Conservation (phyloP, 345 rosid species). For the Nephelium lappaceum region DNA sequence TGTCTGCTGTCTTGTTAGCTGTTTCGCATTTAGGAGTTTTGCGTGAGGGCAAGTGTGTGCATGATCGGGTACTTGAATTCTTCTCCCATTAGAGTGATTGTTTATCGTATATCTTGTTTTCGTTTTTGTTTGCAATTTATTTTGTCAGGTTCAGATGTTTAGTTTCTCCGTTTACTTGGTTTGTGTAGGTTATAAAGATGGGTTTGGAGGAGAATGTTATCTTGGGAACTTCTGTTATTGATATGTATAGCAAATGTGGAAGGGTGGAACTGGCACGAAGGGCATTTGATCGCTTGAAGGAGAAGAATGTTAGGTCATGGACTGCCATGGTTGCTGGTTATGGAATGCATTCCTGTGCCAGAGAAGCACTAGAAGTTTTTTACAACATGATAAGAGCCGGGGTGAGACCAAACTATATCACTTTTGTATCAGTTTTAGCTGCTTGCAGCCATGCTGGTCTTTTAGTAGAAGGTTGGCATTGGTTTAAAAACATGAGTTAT, state of each 20-base stretch:
- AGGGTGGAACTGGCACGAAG: slow-evolving; percentile 67
- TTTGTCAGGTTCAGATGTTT: slow-evolving; percentile 2
- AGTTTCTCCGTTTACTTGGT: slow-evolving; percentile 9
- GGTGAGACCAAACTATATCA: slow-evolving; percentile 75
- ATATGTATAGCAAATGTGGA: slow-evolving; percentile 94
- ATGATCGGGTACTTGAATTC: slow-evolving; percentile 61
- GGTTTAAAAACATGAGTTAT: slow-evolving; percentile 65
- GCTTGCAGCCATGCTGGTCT: slow-evolving; percentile 90
- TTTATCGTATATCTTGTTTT: background rate
- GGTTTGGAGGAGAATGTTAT: slow-evolving; percentile 62
- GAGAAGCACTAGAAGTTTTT: slow-evolving; percentile 73
- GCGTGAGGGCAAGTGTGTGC: slow-evolving; percentile 66
- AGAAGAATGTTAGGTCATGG: slow-evolving; percentile 85
- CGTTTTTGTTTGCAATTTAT: background rate
- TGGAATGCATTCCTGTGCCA: slow-evolving; percentile 81
- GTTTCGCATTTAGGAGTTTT: slow-evolving; percentile 71
- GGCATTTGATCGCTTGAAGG: slow-evolving; percentile 62
- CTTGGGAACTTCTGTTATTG: slow-evolving; percentile 70
- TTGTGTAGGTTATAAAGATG: slow-evolving; percentile 72
- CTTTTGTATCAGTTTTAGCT: slow-evolving; percentile 77
- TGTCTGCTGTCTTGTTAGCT: slow-evolving; percentile 75
- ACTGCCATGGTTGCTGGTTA: slow-evolving; percentile 85
- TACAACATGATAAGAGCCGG: slow-evolving; percentile 59
- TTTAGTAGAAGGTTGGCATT: slow-evolving; percentile 72
- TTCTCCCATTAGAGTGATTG: background rate